Evolutionary conservation across 257 asterid species (phyloP).

Genomic region (Perilla frutescens): DNA sequence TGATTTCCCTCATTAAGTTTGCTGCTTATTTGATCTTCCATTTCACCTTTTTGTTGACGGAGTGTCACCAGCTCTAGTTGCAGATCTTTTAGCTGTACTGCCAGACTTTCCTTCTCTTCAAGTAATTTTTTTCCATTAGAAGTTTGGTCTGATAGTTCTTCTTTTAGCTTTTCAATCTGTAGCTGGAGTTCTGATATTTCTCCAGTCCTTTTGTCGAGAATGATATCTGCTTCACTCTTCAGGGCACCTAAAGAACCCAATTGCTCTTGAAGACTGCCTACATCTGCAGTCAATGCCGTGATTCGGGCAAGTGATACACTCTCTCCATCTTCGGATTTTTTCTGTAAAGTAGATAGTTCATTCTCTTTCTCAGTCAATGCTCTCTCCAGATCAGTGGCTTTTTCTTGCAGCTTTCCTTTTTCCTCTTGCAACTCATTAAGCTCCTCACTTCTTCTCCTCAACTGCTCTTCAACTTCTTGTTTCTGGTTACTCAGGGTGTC

Average conservation of each 20-base stretch:
- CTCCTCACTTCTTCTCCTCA: constrained; percentile 49
- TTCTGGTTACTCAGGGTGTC: constrained; percentile 42
- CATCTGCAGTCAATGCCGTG: constrained; percentile 43
- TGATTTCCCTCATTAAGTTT: constrained; percentile 41
- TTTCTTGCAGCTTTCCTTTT: constrained; percentile 34
- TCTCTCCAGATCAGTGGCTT: constrained; percentile 50
- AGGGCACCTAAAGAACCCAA: constrained; percentile 48
- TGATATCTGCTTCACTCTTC: constrained; percentile 52
- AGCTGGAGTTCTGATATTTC: constrained; percentile 54
- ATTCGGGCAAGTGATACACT: constrained; percentile 45
- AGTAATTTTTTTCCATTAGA: constrained; percentile 45
- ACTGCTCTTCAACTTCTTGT: constrained; percentile 58
- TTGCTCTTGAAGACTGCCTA: constrained; percentile 48
- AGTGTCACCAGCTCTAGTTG: constrained; percentile 48
- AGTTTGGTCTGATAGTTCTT: constrained; percentile 48
- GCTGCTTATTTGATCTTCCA: constrained; percentile 46
- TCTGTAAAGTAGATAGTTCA: constrained; percentile 47
- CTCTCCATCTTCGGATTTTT: constrained; percentile 52
- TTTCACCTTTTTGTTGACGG: constrained; percentile 38
- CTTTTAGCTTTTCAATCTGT: constrained; percentile 55
- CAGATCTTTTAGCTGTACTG: constrained; percentile 41
- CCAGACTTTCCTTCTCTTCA: constrained; percentile 48
- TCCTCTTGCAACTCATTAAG: constrained; percentile 45
- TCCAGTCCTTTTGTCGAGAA: constrained; percentile 43
- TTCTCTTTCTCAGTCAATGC: constrained; percentile 48